These are phyloP conservation scores for Fusarium mexicanum DNA, from an alignment of 2,329 filamentous ascomycete genomes.

Conservation along the genomic window DNA sequence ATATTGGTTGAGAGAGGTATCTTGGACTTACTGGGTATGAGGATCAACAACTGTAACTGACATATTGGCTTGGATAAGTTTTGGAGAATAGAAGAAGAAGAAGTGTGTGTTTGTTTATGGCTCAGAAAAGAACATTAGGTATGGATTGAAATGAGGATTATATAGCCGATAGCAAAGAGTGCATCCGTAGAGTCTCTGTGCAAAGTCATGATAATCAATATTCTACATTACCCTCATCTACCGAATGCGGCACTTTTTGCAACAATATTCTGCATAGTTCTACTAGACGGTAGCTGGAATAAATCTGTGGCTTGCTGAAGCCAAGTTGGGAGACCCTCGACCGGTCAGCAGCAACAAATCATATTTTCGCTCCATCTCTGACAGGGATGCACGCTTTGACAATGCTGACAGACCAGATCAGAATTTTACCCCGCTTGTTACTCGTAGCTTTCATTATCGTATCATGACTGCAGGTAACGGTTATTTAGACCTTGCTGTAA, in stretches of 20 bases:
- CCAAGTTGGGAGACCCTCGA: background rate
- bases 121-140: fast-evolving
- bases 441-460: background rate
- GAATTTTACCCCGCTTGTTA: background rate
- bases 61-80: background rate
- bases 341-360: background rate
- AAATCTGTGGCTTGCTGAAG: background rate
- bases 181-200: background rate
- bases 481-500: background rate
- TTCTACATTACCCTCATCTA: background rate
- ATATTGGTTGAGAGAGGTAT: fast-evolving
- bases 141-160: background rate
- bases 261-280: fast-evolving
- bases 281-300: background rate
- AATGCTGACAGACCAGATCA: background rate
- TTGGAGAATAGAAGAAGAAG: too few species aligned
- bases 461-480: background rate
- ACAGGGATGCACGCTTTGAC: background rate
- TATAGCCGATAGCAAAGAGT: background rate
- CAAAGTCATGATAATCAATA: background rate
- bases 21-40: conserved; percentile 15
- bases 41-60: background rate
- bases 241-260: fast-evolving
- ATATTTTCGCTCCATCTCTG: background rate
- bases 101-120: background rate